These are phyloP conservation scores for Geoglossum cookeanum DNA, from an alignment of 2,329 filamentous ascomycete genomes.

Conservation along the genomic window DNA sequence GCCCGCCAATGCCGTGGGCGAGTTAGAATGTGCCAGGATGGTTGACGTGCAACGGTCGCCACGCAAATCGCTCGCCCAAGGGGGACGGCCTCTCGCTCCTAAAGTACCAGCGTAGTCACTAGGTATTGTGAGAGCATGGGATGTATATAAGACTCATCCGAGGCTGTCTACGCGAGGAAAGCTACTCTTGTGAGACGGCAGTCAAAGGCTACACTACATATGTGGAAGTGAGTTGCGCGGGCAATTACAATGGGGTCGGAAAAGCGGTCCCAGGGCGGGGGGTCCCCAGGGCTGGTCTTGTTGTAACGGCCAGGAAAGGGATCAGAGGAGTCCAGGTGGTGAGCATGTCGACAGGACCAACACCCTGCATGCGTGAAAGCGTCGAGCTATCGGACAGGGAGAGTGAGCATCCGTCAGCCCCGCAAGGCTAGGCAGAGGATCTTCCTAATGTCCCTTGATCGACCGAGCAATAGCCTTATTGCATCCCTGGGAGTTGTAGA, in stretches of 20 bases:
- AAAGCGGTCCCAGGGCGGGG: background rate
- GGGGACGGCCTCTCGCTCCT: background rate
- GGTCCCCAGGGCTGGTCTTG: background rate
- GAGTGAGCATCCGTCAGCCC: background rate
- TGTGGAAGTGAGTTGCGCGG: background rate
- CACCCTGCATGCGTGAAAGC: background rate
- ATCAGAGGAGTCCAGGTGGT: background rate
- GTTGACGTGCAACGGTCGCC: constrained; percentile 1
- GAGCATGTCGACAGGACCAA: background rate
- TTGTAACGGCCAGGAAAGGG: background rate
- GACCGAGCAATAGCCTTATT: background rate
- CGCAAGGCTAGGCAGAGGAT: background rate
- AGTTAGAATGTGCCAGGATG: background rate
- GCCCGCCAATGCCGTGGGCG: background rate
- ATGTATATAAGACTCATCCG: background rate
- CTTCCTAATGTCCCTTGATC: background rate
- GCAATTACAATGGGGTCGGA: background rate
- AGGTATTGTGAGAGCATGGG: background rate
- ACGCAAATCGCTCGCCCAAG: background rate
- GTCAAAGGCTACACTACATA: background rate
- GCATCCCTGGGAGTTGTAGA: background rate
- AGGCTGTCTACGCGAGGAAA: background rate
- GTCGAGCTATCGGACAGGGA: background rate
- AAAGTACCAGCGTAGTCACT: background rate
- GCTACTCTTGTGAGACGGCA: background rate